Evolutionary conservation across 2,329 filamentous ascomycete genomes (phyloP).

Genomic region (Colletotrichum cuscutae): DNA sequence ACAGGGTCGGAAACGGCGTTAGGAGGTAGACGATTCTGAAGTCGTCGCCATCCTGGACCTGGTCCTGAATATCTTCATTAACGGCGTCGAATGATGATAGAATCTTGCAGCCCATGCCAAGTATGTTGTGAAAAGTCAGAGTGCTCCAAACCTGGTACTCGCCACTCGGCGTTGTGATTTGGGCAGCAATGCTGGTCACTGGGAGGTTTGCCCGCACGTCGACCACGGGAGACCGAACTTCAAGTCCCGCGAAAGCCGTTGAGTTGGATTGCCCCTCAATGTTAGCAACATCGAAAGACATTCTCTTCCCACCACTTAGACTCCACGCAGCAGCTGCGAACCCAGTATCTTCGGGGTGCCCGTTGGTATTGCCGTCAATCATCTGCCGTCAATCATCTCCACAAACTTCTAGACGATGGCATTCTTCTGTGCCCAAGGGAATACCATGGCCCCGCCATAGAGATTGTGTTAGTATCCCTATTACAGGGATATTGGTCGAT

Average conservation of each 20-base stretch:
- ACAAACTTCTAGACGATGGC: not conserved
- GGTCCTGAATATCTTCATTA: not conserved
- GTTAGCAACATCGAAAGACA: conserved; percentile 4
- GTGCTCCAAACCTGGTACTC: conserved; percentile 6
- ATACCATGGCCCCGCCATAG: conserved; percentile 15
- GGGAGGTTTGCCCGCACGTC: not conserved
- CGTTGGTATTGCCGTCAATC: not conserved
- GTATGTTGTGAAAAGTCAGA: not conserved
- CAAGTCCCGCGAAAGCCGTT: not conserved
- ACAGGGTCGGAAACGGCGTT: conserved; percentile 18
- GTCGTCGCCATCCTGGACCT: not conserved
- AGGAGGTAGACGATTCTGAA: conserved; percentile 19
- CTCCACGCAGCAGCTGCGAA: not conserved
- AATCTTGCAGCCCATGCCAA: conserved; percentile 2
- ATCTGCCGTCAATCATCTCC: not conserved
- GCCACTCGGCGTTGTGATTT: not conserved
- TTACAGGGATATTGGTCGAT: too few relatives aligned
- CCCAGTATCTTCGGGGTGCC: not conserved
- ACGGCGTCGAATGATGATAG: not conserved
- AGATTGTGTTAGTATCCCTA: too few relatives aligned
- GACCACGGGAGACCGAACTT: not conserved
- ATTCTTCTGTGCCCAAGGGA: not conserved
- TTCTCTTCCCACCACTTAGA: not conserved
- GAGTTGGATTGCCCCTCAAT: not conserved
- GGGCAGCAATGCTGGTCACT: not conserved